These are phyloP conservation scores for Aspergillus nidulans DNA, from an alignment of 495 filamentous ascomycete species.

Conservation along the genomic window DNA sequence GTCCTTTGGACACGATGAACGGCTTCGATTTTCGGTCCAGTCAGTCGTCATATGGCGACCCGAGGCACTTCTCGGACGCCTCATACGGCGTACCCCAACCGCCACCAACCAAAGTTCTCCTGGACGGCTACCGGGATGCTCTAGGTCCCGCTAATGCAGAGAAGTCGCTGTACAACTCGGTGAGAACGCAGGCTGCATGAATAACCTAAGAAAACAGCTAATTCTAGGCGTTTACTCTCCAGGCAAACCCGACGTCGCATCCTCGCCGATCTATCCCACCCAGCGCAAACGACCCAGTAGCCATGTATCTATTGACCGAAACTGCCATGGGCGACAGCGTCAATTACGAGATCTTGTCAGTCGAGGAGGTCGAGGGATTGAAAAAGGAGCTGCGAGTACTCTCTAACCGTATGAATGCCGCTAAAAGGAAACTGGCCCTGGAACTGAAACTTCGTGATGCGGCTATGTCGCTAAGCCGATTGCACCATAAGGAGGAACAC, in stretches of 20 bases:
- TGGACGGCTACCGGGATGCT: constrained; percentile 44
- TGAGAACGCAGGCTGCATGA: constrained; percentile 21
- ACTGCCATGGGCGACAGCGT: constrained; percentile 86
- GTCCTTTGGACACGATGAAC: constrained; percentile 33
- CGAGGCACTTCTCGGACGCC: constrained; percentile 37
- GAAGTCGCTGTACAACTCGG: constrained; percentile 37
- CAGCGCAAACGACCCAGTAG: constrained; percentile 53
- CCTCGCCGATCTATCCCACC: constrained; percentile 40
- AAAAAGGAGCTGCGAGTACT: constrained; percentile 78
- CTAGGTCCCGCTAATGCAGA: constrained; percentile 32
- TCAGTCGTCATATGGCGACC: constrained; percentile 46
- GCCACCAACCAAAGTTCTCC: constrained; percentile 36
- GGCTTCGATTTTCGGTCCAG: constrained; percentile 41
- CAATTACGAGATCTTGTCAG: constrained; percentile 76
- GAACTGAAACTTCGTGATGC: constrained; percentile 94
- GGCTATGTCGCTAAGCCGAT: constrained; percentile 72
- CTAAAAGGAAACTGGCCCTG: constrained; percentile 76
- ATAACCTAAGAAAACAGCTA: constrained; percentile 14
- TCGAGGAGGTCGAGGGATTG: constrained; percentile 83
- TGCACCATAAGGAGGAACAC: constrained; percentile 56
- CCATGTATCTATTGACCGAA: constrained; percentile 85
- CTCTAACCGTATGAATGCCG: constrained; percentile 68
- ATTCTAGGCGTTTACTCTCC: not conserved
- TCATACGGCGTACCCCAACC: constrained; percentile 37
- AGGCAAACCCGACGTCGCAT: constrained; percentile 29